Evolutionary conservation across 225 moss, liverwort and hornwort genomes (phyloP), one percentile per base, ranked within the genome.

Genomic region (Sphagnum tenellum): DNA sequence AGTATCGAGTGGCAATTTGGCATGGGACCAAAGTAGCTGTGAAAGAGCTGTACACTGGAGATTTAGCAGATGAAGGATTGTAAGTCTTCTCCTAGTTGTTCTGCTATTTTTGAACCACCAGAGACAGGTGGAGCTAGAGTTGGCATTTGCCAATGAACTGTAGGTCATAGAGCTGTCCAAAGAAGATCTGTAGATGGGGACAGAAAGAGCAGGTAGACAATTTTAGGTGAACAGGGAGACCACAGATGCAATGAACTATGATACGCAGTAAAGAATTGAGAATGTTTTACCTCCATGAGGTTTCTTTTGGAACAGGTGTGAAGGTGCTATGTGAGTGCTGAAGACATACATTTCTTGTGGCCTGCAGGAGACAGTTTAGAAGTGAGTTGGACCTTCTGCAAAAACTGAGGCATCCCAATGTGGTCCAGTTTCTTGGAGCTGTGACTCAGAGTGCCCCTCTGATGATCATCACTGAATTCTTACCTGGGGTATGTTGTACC

Each of bases 341-440:
- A 29, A 29, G 29, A 29, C 29, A 29, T 29, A 46, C 47, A 61
- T 45, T 5, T 47, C 9, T 4, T 13, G 9, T 51, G 62, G 60
- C 2, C 45, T 86, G 75, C 81, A 89, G 89, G 60, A 59, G 66
- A 66, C 76, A 76, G 72, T 94, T 90, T 65, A 89, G 86, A 71
- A 81, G 78, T 66, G 94, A 94, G 75, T 72, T 90, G 47, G 75
- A 82, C 48, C 89, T 94, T 6, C 70, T 94, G 72, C 89, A 89
- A 72, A 94, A 78, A 75, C 85, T 94, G 61, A 84, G 90, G 55
- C 94, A 94, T 69, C 90, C 94, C 11, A 90, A 94, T 62, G 89
- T 90, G 44, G 94, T 94, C 66, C 94, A 94, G 74, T 94, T 94
- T 75, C 87, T 94, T 4, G 90, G 94, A 61, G 94, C 94, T 62